Evolutionary conservation across 2,329 filamentous ascomycete genomes (phyloP), one percentile per base, ranked within the genome.

Genomic region (Epichloe bromicola): DNA sequence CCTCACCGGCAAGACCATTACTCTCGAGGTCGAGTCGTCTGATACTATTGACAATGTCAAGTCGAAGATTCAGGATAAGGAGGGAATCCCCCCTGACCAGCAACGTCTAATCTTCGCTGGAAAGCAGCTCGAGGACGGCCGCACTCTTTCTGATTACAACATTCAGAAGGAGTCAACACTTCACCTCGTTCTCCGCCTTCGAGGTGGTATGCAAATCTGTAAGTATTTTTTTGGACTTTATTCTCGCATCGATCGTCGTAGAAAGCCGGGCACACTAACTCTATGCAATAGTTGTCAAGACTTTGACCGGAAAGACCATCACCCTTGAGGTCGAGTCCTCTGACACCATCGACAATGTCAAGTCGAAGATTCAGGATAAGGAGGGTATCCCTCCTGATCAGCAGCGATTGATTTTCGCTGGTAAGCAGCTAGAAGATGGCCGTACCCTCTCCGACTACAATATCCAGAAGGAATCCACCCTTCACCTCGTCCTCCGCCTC

Each of bases 41-140:
- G 90, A 95, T 64, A 95, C 90, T 47, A 95, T 95, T 70, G 90
- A 95, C 76, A 95, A 96, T 56, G 91, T 96, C 36, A 96, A 97
- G 83, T 83, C 79, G 47, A 97, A 96, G 82, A 97, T 96, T 48
- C 91, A 97, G 71, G 91, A 97, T 65, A 96, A 97, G 82, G 91
- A 97, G 73, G 91, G 91, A 91, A 42, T 91, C 90, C 45, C 90
- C 91, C 90, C 90, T 11, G 90, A 96, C 65, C 90, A 97, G 72
- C 90, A 96, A 75, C 91, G 90, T 61, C 70, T 96, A 59, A 96
- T 96, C 68, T 96, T 96, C 60, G 90, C 90, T 43, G 91, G 91
- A 55, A 97, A 97, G 79, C 91, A 97, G 68, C 81, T 96, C 4
- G 91, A 97, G 70, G 91, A 97, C 60, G 90, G 91, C 54, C 74